Base-by-base conservation (phyloP, 192 early-diverging fungal genomes). In the Podila verticillata region DNA sequence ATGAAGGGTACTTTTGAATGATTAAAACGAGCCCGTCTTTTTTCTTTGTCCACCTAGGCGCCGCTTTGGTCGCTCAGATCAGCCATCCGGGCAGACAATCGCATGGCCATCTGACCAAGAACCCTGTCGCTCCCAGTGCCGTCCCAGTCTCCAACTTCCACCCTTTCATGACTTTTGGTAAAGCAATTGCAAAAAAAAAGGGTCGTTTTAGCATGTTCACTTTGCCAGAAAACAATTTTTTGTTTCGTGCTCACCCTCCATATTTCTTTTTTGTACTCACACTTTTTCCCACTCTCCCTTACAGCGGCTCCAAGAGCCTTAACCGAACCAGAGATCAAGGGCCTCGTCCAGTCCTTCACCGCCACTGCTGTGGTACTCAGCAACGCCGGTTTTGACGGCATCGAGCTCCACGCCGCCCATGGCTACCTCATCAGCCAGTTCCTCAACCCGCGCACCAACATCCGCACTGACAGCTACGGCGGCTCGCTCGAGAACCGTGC, bases 371-470 rank as follows among this genome's bases (percentile, higher is more conserved):
- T 67, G 29, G 87, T 92, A 22, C 91, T 96, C 0, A 69, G 88
- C 57, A 83, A 88, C 60, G 96, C 96, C 6, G 95, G 94, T 1
- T 95, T 96, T 72, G 95, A 97, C 65, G 92, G 92, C 13, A 70
- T 97, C 24, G 95, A 98, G 73, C 79, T 98, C 30, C 96, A 97
- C 70, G 88, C 82, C 47, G 96, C 96, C 3, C 95, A 98, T 74
- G 97, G 97, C 15, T 98, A 97, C 82, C 82, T 98, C 36, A 65
- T 95, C 57, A 82, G 90, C 74, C 82, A 91, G 75, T 97, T 98
- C 75, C 70, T 96, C 29, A 92, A 90, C 36, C 91, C 93, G 2
- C 71, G 93, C 36, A 83, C 92, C 48, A 98, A 99, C 78, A 61
- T 87, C 26, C 91, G 97, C 60, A 94, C 94, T 2, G 96, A 99